A percentile compares a stretch with the other conserved stretches of the same genome.
Evolutionary conservation across 768 basidiomycete genomes (phyloP).

Genomic region (Trichaptum fuscoviolaceum): DNA sequence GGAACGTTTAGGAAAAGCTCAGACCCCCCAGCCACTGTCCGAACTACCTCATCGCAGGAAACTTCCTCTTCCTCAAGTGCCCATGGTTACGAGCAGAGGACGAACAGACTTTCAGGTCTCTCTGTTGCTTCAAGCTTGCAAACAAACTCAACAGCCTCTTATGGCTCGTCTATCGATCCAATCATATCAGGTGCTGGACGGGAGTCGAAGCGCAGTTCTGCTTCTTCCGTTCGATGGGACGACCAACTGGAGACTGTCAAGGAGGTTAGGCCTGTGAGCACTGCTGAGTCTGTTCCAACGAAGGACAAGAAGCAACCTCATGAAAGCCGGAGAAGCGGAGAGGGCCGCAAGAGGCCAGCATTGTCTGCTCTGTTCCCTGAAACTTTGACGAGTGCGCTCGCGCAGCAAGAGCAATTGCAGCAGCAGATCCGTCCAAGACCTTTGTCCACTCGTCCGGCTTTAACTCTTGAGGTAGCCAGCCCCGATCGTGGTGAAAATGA

Average conservation of each 20-base stretch:
- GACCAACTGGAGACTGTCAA: constrained; percentile 48
- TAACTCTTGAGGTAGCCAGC: constrained; percentile 50
- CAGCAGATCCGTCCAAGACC: constrained; percentile 5
- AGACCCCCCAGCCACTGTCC: constrained; percentile 1
- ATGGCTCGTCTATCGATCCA: constrained; percentile 29
- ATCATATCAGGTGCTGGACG: constrained; percentile 35
- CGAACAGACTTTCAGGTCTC: constrained; percentile 34
- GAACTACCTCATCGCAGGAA: constrained; percentile 1
- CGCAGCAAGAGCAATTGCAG: constrained; percentile 13
- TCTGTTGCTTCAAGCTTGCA: constrained; percentile 39
- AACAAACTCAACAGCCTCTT: constrained; percentile 38
- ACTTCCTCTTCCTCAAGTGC: constrained; percentile 1
- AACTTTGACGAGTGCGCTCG: constrained; percentile 8
- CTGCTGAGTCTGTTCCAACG: not conserved
- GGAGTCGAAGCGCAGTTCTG: constrained; percentile 24
- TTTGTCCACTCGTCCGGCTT: constrained; percentile 16
- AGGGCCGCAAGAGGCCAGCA: constrained; percentile 49
- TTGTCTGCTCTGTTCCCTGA: constrained; percentile 59
- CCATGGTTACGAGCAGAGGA: not conserved
- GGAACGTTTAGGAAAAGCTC: constrained; percentile 10
- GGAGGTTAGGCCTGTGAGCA: constrained; percentile 23
- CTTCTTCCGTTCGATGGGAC: constrained; percentile 40
- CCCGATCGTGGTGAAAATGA: constrained; percentile 34
- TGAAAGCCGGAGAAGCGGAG: constrained; percentile 42
- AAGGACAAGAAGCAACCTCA: not conserved